Evolutionary conservation across 164 flowering plant species (phyloP), one percentile per base, ranked within the genome.

Genomic region (Berberis thunbergii): DNA sequence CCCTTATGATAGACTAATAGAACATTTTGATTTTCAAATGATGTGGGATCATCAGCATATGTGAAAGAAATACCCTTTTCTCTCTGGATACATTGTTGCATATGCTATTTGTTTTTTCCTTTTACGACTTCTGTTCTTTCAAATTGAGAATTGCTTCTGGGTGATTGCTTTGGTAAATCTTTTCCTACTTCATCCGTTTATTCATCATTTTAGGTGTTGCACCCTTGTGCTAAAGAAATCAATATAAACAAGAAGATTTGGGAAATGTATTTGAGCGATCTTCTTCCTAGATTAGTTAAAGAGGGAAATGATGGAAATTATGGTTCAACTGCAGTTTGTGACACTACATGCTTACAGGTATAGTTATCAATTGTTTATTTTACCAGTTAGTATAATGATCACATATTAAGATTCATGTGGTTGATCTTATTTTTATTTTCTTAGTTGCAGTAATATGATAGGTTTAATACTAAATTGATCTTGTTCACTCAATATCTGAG

Each of bases 281-380:
- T 94, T 64, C 79, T 94, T 66, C 97, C 97, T 11, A 80, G 95
- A 69, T 69, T 94, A 54, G 97, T 89, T 7, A 81, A 79, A 74
- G 75, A 83, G 73, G 99, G 96, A 48, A 75, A 86, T 74, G 99
- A 94, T 80, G 97, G 99, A 4, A 94, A 94, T 62, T 87, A 73
- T 62, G 99, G 99, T 39, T 86, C 99, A 52, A 61, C 90, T 71
- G 96, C 97, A 48, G 86, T 82, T 62, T 94, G 97, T 65, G 99
- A 94, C 73, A 83, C 97, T 52, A 81, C 83, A 40, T 91, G 96
- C 72, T 72, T 94, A 75, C 99, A 94, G 92, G 99, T 94, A 72
- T 60, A 26, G 26, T 26, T 26, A 26, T 26, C 26, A 26, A 26
- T 26, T 26, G 26, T 26, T 26, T 26, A 26, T 26, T 26, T 26